These are phyloP conservation scores for Suhomyces sp. DNA, from an alignment of 805 yeast genomes.

Conservation along the genomic window DNA sequence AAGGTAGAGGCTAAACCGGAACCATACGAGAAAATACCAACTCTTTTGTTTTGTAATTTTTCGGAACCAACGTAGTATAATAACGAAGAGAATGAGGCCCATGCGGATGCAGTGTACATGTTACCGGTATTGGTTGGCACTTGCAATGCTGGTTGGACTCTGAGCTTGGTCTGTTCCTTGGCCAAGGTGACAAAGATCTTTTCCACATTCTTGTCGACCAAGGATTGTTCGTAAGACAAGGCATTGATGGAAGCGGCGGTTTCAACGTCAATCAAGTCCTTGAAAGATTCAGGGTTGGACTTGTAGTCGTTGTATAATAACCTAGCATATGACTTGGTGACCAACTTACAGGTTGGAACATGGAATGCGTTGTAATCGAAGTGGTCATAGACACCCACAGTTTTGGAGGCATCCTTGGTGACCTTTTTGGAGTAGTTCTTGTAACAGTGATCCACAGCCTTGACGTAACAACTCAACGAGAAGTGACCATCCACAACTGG, in stretches of 20 bases:
- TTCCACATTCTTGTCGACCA: constrained; percentile 78
- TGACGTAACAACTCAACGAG: constrained; percentile 89
- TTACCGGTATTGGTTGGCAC: constrained; percentile 98
- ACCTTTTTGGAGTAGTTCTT: constrained; percentile 73
- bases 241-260: constrained; percentile 52
- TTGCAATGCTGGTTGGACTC: constrained; percentile 76
- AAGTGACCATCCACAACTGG: constrained; percentile 98
- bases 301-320: constrained; percentile 84
- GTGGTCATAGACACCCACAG: constrained; percentile 61
- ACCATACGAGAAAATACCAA: constrained; percentile 95
- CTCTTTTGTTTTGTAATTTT: constrained; percentile 74
- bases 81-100: constrained; percentile 81
- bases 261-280: constrained; percentile 41
- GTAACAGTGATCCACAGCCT: constrained; percentile 89
- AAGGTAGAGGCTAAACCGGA: constrained; percentile 95
- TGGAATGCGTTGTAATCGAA: constrained; percentile 97
- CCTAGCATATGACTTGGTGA: constrained; percentile 89
- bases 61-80: constrained; percentile 74
- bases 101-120: constrained; percentile 94
- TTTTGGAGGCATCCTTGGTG: constrained; percentile 45
- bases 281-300: constrained; percentile 62
- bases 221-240: constrained; percentile 70
- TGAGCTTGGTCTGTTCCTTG: constrained; percentile 62
- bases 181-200: constrained; percentile 79
- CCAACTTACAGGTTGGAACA: constrained; percentile 96